These are phyloP conservation scores for Saccharum officinarum DNA, from an alignment of 176 grass and related monocot genomes.

Conservation along the genomic window DNA sequence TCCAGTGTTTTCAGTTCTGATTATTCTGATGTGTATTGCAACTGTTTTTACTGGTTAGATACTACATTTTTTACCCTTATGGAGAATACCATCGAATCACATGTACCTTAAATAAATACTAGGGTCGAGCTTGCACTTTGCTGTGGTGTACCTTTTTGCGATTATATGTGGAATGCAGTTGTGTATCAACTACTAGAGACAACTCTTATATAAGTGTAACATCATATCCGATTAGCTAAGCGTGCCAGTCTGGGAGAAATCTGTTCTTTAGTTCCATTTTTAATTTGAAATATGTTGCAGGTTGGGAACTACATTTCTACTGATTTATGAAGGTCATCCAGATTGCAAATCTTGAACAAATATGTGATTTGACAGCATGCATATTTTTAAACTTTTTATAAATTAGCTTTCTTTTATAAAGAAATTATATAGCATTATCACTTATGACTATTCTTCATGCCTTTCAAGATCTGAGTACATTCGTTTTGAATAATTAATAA, in stretches of 20 bases:
- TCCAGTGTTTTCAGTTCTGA: neutral
- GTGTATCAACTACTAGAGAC: neutral
- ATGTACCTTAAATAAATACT: neutral
- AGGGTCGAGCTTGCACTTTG: neutral
- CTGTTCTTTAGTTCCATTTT: neutral
- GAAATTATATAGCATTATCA: conserved; percentile 13
- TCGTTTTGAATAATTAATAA: conserved; percentile 3
- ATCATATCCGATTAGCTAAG: neutral
- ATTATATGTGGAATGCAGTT: neutral
- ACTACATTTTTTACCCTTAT: neutral
- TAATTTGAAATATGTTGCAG: neutral
- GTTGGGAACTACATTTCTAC: neutral
- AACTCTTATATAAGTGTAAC: neutral
- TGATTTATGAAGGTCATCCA: neutral
- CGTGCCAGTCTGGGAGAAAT: neutral
- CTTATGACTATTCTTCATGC: neutral
- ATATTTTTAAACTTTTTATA: neutral
- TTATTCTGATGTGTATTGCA: neutral
- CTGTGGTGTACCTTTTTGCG: neutral
- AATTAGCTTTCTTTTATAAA: conserved; percentile 10
- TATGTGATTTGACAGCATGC: neutral
- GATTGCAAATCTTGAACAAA: neutral
- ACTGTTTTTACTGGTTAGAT: neutral
- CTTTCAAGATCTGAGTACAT: conserved; percentile 23
- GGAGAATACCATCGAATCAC: neutral